Base-by-base conservation (phyloP, 805 yeast genomes). In the Spathaspora passalidarum region DNA sequence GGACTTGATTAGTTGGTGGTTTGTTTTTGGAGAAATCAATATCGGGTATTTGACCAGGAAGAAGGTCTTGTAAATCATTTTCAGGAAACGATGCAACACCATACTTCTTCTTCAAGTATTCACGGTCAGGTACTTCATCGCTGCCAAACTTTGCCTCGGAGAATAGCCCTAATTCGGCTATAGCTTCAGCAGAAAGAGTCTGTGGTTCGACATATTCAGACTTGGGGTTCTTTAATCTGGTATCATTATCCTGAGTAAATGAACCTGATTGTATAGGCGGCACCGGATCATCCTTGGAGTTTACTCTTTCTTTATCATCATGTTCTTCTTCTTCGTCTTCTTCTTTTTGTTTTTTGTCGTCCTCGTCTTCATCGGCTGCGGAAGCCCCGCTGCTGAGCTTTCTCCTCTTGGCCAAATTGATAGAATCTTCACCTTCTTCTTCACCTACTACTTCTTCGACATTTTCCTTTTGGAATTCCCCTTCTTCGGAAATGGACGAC, bases 61-160 rank as follows among this genome's bases (percentile, higher is more conserved):
- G 70, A 50, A 86, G 64, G 45, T 82, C 85, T 52, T 80, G 73
- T 38, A 94, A 69, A 59, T 91, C 96, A 34, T 74, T 73, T 25
- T 82, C 79, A 0, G 99, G 99, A 61, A 82, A 94, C n/a, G 91
- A 82, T 0, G 94, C 87, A 13, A 94, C 99, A 3, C 87, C 96
- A 56, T 83, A 89, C 60, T 85, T 86, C 52, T 75, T 75, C 59
- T 86, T 86, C 48, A 86, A 63, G 55, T 78, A 88, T 40, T 87
- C 96, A 36, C 79, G 82, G 5, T 89, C 89, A n/a, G 80, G 80
- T 14, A 80, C 75, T 48, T 80, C 84, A 17, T 80, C 59, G 9
- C 9, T 14, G 1, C 86, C 86, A 40, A 80, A 74, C 23, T 64
- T 68, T 43, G 76, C 75, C 42, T 85, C 91, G 7, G 80, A 73